Evolutionary conservation across 495 filamentous ascomycete species (phyloP).

Genomic region (Penicillium flavigenum): DNA sequence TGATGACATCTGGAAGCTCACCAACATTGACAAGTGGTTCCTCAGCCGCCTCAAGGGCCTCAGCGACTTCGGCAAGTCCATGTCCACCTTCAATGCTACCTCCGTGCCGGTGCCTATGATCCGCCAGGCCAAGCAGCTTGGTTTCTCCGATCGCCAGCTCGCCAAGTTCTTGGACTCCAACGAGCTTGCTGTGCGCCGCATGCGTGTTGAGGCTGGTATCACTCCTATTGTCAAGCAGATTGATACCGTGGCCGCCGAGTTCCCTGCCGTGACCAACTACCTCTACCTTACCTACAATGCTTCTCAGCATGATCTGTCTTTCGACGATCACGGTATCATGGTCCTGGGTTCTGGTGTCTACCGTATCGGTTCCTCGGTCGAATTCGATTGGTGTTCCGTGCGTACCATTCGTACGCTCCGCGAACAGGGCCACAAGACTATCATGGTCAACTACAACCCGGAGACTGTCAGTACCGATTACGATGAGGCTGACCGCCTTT

Average conservation of each 20-base stretch:
- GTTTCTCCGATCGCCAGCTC: slow-evolving; percentile 90
- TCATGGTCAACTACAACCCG: slow-evolving; percentile 98
- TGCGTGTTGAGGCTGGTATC: slow-evolving; percentile 81
- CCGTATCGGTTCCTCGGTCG: slow-evolving; percentile 94
- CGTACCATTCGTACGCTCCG: slow-evolving; percentile 90
- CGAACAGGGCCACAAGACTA: slow-evolving; percentile 84
- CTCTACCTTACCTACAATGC: slow-evolving; percentile 96
- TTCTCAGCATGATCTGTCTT: slow-evolving; percentile 77
- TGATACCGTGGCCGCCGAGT: slow-evolving; percentile 96
- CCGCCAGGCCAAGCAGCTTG: slow-evolving; percentile 83
- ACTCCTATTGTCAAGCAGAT: slow-evolving; percentile 94
- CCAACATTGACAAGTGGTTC: slow-evolving; percentile 87
- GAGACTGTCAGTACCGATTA: slow-evolving; percentile 96
- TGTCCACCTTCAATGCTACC: slow-evolving; percentile 68
- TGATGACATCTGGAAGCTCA: slow-evolving; percentile 96
- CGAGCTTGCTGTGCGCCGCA: slow-evolving; percentile 79
- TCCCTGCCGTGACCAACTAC: slow-evolving; percentile 94
- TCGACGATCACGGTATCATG: slow-evolving; percentile 90
- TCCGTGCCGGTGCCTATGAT: slow-evolving; percentile 65
- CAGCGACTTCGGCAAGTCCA: slow-evolving; percentile 78
- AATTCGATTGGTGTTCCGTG: slow-evolving; percentile 99
- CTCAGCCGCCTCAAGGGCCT: slow-evolving; percentile 84
- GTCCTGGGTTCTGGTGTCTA: slow-evolving; percentile 97
- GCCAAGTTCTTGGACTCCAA: slow-evolving; percentile 93
- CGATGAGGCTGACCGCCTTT: slow-evolving; percentile 91